These are phyloP conservation scores for Fonsecaea monophora DNA, from an alignment of 2,329 filamentous ascomycete genomes.

Conservation along the genomic window DNA sequence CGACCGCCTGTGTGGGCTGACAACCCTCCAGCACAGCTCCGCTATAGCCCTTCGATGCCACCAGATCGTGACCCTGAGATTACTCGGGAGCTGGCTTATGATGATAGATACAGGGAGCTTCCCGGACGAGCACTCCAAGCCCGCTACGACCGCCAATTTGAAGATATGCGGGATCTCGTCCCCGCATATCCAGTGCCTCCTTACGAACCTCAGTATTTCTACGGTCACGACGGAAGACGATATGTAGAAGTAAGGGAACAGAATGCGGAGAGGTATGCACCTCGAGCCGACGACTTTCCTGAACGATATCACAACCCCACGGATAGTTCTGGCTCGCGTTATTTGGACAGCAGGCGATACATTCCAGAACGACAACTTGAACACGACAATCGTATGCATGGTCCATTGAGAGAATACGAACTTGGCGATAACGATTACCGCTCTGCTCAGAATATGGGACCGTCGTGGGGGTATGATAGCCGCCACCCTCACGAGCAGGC, in stretches of 20 bases:
- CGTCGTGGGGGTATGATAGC: constrained; percentile 4
- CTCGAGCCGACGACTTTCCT: background rate
- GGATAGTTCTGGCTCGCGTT: background rate
- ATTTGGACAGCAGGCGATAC: constrained; percentile 6
- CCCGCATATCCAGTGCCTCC: background rate
- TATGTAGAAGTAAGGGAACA: constrained; percentile 10
- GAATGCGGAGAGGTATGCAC: constrained; percentile 6
- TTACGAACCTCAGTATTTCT: constrained; percentile 21
- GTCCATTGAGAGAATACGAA: constrained; percentile 3
- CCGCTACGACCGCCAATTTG: constrained; percentile 9
- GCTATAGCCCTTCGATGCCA: background rate
- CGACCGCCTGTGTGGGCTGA: background rate
- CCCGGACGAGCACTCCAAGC: constrained; percentile 7
- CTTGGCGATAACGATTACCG: background rate
- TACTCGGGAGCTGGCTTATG: background rate
- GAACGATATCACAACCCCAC: background rate
- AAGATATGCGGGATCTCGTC: background rate
- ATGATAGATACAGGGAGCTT: constrained; percentile 13
- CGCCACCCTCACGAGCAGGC: constrained; percentile 9
- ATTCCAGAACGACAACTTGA: background rate
- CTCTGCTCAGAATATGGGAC: background rate
- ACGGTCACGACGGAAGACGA: constrained; percentile 8
- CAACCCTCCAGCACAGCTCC: background rate
- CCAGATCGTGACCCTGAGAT: background rate
- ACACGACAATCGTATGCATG: constrained; percentile 7